Evolutionary conservation across 306 rosid genomes (phyloP).

Genomic region (Trichosanthes cucumerina): DNA sequence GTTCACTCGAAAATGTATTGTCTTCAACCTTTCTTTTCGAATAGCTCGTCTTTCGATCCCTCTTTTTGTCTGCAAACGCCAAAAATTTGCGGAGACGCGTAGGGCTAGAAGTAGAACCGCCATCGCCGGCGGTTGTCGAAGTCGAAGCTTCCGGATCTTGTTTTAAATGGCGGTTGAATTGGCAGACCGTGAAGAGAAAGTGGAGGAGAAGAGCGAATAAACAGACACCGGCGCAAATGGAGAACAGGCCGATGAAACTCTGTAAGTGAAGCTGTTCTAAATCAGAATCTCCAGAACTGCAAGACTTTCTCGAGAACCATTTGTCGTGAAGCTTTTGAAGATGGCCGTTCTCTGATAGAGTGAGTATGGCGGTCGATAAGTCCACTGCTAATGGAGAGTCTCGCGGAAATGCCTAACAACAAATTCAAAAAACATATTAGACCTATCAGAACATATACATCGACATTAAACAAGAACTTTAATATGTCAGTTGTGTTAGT

Average conservation of each 20-base stretch:
- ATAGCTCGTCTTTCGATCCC: constrained; percentile 8
- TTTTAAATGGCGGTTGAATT: constrained; percentile 17
- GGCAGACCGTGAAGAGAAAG: constrained; percentile 11
- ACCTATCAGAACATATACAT: too few species aligned
- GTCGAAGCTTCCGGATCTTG: constrained; percentile 5
- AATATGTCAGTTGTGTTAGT: too few species aligned
- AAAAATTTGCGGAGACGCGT: constrained; percentile 13
- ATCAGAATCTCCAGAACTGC: constrained; percentile 5
- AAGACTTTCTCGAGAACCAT: constrained; percentile 30
- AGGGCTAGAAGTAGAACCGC: background rate
- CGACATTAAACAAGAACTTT: too few species aligned
- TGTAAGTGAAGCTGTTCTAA: constrained; percentile 26
- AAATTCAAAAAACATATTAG: too few species aligned
- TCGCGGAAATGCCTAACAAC: constrained; percentile 33
- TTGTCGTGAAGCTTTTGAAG: constrained; percentile 29
- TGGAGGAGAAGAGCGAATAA: constrained; percentile 15
- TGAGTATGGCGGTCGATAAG: constrained; percentile 36
- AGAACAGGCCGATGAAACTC: constrained; percentile 37
- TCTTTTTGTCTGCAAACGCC: constrained; percentile 21
- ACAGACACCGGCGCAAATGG: constrained; percentile 20
- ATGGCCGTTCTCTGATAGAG: constrained; percentile 31
- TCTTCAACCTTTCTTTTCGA: constrained; percentile 28
- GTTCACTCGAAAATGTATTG: constrained; percentile 3
- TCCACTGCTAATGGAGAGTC: constrained; percentile 39
- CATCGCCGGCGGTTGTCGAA: background rate